phyloP scores from a whole-genome alignment of 2,329 filamentous ascomycete genomes.

The Clathrospora elynae region DNA sequence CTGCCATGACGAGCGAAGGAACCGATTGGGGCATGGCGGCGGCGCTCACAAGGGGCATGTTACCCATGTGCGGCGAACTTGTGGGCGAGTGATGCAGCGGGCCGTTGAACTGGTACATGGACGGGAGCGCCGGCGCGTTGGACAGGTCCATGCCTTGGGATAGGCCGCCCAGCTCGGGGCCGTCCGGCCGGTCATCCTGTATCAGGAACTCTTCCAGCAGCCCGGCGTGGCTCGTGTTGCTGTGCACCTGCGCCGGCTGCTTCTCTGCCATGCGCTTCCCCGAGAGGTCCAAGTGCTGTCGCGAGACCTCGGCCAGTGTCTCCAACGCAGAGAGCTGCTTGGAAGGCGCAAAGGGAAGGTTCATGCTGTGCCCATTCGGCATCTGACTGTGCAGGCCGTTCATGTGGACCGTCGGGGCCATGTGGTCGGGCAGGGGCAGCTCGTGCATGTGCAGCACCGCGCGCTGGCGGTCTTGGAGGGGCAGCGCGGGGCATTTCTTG shows the following conservation, averaged over 20 bases:
- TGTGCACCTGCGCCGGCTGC: conserved; percentile 33
- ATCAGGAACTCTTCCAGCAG: conserved; percentile 47
- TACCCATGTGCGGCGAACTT: conserved; percentile 42
- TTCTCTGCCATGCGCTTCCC: conserved; percentile 50
- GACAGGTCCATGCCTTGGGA: conserved; percentile 43
- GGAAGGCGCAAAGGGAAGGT: conserved; percentile 52
- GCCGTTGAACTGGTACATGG: conserved; percentile 48
- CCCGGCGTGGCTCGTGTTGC: conserved; percentile 31
- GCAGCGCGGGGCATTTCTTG: conserved; percentile 83
- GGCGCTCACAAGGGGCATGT: conserved; percentile 36
- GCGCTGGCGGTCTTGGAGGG: conserved; percentile 74
- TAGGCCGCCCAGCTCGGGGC: conserved; percentile 27
- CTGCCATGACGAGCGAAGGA: conserved; percentile 48
- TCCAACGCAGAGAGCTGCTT: conserved; percentile 79
- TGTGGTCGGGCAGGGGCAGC: conserved; percentile 57
- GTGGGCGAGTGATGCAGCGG: conserved; percentile 45
- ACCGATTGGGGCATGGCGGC: conserved; percentile 44
- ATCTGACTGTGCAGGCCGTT: conserved; percentile 21
- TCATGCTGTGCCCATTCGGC: conserved; percentile 41
- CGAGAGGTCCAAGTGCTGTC: conserved; percentile 67
- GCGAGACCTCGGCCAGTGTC: conserved; percentile 84
- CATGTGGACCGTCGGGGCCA: conserved; percentile 30
- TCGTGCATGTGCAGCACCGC: conserved; percentile 75
- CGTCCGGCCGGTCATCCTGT: conserved; percentile 46
- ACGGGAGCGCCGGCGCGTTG: conserved; percentile 41